Base-by-base conservation (phyloP, 164 flowering plant species). In the Nelumbo lutea region DNA sequence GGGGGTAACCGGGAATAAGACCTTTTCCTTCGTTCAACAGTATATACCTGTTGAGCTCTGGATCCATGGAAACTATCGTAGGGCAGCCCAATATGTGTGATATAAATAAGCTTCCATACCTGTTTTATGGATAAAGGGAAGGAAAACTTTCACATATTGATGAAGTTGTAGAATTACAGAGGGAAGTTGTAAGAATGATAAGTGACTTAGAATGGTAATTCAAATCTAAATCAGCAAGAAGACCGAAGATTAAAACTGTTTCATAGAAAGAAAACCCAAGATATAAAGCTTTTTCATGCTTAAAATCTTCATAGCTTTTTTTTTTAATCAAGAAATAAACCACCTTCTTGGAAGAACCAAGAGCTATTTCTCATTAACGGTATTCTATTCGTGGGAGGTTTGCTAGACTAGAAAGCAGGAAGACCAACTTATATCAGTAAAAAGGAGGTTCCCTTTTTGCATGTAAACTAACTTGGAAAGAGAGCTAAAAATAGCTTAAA, bases 1-100 rank as follows among this genome's bases (percentile, higher is more conserved):
- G 87, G n/a, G 98, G 98, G 79, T 95, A 95, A 6, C 98, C 98
- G 62, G 98, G 96, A 68, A 95, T 96, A 27, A 27, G 27, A 27
- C 27, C 27, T 27, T 27, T 27, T 27, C 27, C 27, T 27, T 27
- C 27, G 27, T 27, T 27, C 27, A 27, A 27, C 27, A 27, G 27
- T 27, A 27, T 27, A 27, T 27, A 27, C 27, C 27, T 27, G 27
- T 27, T 27, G 27, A 27, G 27, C 27, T 27, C 27, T 27, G 27
- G 27, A 27, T 27, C 27, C 98, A 90, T 89, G 55, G 96, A 95
- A 9, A 91, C 85, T 46, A 91, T 70, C 42, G 96, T 87, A 11
- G 98, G 98, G 53, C 90, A 91, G 0, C 98, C 98, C 68, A 91
- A 69, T 55, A 95, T 79, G 74, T 91, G 98, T 58, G 98, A 82